Conservation (phyloP, 176 grass and related monocot genomes). For the Alloteropsis semialata region DNA sequence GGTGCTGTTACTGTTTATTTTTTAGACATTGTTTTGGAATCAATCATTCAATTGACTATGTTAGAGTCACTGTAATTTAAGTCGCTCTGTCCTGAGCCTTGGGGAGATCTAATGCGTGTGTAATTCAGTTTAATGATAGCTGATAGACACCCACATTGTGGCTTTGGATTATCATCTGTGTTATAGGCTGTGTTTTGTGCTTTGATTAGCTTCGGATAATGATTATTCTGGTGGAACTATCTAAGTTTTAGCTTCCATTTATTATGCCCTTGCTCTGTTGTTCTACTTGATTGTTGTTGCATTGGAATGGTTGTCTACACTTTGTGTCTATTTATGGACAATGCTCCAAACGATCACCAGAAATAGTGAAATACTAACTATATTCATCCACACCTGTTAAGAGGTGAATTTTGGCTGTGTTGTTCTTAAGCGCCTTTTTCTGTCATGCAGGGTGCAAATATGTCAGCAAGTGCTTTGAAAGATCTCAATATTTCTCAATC, state of each 20-base stretch:
- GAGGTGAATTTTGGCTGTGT: background rate
- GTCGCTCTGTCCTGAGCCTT: too few relatives aligned
- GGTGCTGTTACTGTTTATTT: background rate
- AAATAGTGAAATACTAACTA: too few relatives aligned
- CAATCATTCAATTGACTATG: background rate
- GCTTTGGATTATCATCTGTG: background rate
- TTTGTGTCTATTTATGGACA: background rate
- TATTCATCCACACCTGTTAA: background rate
- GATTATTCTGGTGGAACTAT: background rate
- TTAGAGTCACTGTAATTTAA: too few relatives aligned
- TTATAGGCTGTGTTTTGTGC: background rate
- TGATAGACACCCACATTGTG: background rate
- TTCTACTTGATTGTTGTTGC: background rate
- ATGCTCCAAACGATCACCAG: background rate
- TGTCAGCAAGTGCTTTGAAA: conserved; percentile 44
- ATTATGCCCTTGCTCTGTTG: background rate
- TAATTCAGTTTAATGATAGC: background rate
- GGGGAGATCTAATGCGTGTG: background rate
- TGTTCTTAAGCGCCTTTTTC: conserved; percentile 24
- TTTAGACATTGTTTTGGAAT: too few relatives aligned
- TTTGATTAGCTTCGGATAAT: background rate
- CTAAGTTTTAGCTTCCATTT: background rate
- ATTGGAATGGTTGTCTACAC: background rate
- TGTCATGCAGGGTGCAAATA: conserved; percentile 24
- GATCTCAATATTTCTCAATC: conserved; percentile 47